These are phyloP conservation scores for Rhodofomes roseus DNA, from an alignment of 1,284 basidiomycete genomes.

Conservation along the genomic window DNA sequence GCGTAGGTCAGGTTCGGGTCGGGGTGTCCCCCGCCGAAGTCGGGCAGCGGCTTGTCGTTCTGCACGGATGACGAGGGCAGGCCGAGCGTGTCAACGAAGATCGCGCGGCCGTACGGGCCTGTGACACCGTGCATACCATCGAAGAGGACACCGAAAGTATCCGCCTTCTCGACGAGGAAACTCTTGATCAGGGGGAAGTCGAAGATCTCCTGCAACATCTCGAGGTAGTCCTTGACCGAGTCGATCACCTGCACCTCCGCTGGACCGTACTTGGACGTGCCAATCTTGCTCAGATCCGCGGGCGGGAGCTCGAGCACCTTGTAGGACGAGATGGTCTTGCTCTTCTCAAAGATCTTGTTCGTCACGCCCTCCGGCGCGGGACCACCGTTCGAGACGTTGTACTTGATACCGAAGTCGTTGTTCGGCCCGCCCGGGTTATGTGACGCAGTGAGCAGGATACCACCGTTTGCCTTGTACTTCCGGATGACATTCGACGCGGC, in stretches of 20 bases:
- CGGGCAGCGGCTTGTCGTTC: slow-evolving; percentile 88
- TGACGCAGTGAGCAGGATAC: slow-evolving; percentile 95
- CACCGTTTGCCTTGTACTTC: slow-evolving; percentile 93
- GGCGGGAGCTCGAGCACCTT: slow-evolving; percentile 74
- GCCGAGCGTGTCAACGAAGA: slow-evolving; percentile 84
- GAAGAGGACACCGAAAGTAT: slow-evolving; percentile 87
- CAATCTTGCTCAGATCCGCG: slow-evolving; percentile 77
- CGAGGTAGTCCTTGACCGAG: slow-evolving; percentile 88
- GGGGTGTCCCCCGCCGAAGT: slow-evolving; percentile 97
- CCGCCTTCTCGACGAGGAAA: slow-evolving; percentile 73
- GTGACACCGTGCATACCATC: slow-evolving; percentile 97
- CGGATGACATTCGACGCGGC: slow-evolving; percentile 96
- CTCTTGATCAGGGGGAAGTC: slow-evolving; percentile 91
- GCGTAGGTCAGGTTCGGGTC: slow-evolving; percentile 99
- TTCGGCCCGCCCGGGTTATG: slow-evolving; percentile 98
- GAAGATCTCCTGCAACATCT: slow-evolving; percentile 86
- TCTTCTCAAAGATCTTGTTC: slow-evolving; percentile 89
- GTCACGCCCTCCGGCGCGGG: slow-evolving; percentile 96
- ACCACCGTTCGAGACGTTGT: slow-evolving; percentile 96
- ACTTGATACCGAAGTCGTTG: slow-evolving; percentile 99
- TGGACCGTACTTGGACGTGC: slow-evolving; percentile 78
- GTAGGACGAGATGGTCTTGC: slow-evolving; percentile 85
- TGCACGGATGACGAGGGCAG: slow-evolving; percentile 82
- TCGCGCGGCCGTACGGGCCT: slow-evolving; percentile 90
- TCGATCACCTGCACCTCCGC: slow-evolving; percentile 91